Evolutionary conservation across 2,329 filamentous ascomycete species (phyloP), one percentile per base, ranked within the genome.

Genomic region (Colletotrichum sp.): DNA sequence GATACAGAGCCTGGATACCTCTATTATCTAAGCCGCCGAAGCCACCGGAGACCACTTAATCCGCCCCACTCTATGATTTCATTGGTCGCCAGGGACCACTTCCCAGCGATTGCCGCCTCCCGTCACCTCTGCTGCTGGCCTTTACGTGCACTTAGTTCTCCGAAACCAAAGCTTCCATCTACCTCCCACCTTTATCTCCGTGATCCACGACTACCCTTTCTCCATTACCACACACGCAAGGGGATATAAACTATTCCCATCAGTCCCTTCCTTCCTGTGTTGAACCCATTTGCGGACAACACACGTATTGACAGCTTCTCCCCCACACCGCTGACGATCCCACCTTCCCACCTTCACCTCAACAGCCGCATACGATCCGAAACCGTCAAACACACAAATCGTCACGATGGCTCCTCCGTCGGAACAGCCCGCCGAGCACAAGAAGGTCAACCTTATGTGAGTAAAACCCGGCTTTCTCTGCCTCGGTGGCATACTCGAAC

Each of bases 401-500:
- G 80, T 80, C 91, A 94, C 86, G 80, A 96, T 96, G 94, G 92
- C 93, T 86, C 86, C 92, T 79, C 92, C 94, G 84, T 91, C 92
- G 77, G 90, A 76, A 67, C 71, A 76, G 62, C 75, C 75, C 60
- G 72, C 39, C 60, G 75, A 95, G 77, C 89, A 92, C 81, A 96
- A 95, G 92, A 96, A 95, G 93, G 93, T 93, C 86, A 95, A 96
- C 87, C 85, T 96, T 86, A 91, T 92, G 95, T 96, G 91, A 84
- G 94, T 87, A 75, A 26, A 70, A 71, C 24, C 16, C 18, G 32
- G 32, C 16, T 63, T 39, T 44, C 15, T 67, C 34, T 55, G 13
- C 15, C 57, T 66, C 48, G 48, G 39, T 68, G 55, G 68, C 48
- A n/a, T 63, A 62, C 30, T 71, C 32, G 39, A 39, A 34, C 72